Percentiles rank a stretch among this genome's conserved stretches.
Conservation (phyloP, 164 flowering plant species). For the Dillenia turbinata region DNA sequence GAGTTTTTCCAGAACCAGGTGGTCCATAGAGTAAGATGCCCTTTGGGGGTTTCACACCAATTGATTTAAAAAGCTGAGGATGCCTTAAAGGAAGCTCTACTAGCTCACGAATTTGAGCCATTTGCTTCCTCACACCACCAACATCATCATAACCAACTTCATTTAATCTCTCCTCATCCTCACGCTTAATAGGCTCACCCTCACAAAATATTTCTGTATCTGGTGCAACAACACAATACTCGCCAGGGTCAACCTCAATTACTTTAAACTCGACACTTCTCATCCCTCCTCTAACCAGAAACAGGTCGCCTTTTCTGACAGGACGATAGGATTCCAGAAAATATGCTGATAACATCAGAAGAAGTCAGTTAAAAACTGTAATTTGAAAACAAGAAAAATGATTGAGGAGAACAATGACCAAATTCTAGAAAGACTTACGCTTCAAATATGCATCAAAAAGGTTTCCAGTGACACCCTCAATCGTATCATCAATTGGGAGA, state of each 20-base stretch:
- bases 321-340: constrained; percentile 66
- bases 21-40: constrained; percentile 57
- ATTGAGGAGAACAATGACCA: background rate
- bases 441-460: constrained; percentile 45
- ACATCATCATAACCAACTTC: constrained; percentile 77
- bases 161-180: constrained; percentile 56
- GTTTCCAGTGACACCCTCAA: constrained; percentile 53
- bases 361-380: background rate
- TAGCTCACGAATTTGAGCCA: constrained; percentile 76
- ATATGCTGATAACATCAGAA: constrained; percentile 41
- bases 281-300: constrained; percentile 71
- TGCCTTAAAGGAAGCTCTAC: constrained; percentile 72
- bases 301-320: constrained; percentile 60
- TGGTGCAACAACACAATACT: constrained; percentile 66
- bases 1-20: constrained; percentile 53
- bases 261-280: constrained; percentile 66
- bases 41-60: constrained; percentile 58
- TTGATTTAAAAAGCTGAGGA: constrained; percentile 61
- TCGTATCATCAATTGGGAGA: constrained; percentile 49
- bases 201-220: constrained; percentile 70
- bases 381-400: background rate
- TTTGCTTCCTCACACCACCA: constrained; percentile 74
- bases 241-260: constrained; percentile 63
- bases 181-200: constrained; percentile 62
- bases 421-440: constrained; percentile 18